Percentiles rank a stretch among this genome's conserved stretches.
Evolutionary conservation across 75 land plant species (phyloP).

Genomic region (Larix kaempferi): DNA sequence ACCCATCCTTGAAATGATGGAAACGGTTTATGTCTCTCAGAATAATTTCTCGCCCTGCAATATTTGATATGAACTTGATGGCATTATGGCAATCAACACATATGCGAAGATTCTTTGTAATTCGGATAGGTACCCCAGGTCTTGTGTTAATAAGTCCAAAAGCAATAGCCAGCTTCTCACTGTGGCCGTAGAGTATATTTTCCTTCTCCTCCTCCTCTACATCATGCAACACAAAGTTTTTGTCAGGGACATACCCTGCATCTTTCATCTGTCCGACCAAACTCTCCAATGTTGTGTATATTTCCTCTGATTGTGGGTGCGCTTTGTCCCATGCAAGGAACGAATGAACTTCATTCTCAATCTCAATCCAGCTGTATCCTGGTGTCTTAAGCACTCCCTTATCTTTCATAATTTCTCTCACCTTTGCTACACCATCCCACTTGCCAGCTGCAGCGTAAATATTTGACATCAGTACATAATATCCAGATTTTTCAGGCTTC

Average conservation of each 20-base stretch:
- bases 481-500: neutral
- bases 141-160: too few relatives aligned
- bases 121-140: slow-evolving; percentile 13
- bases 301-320: slow-evolving; percentile 19
- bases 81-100: slow-evolving; percentile 16
- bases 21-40: slow-evolving; percentile 15
- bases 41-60: slow-evolving; percentile 9
- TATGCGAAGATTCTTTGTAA: slow-evolving; percentile 19
- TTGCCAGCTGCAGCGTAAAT: slow-evolving; percentile 6
- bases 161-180: slow-evolving; percentile 16
- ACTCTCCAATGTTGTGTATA: slow-evolving; percentile 15
- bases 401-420: slow-evolving; percentile 11
- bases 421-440: slow-evolving; percentile 16
- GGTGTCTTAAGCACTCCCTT: slow-evolving; percentile 9
- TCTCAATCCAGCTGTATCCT: slow-evolving; percentile 23
- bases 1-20: slow-evolving; percentile 20
- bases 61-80: slow-evolving; percentile 21
- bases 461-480: slow-evolving; percentile 17
- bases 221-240: slow-evolving; percentile 10
- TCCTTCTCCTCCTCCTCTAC: slow-evolving; percentile 13
- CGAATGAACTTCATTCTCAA: slow-evolving; percentile 8
- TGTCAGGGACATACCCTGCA: slow-evolving; percentile 12
- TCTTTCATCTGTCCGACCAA: slow-evolving; percentile 15
- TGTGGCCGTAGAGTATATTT: slow-evolving; percentile 6
- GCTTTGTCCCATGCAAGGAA: slow-evolving; percentile 10